Evolutionary conservation across 1,284 basidiomycete species (phyloP), one percentile per base, ranked within the genome.

Genomic region (Chalciporus sp.): DNA sequence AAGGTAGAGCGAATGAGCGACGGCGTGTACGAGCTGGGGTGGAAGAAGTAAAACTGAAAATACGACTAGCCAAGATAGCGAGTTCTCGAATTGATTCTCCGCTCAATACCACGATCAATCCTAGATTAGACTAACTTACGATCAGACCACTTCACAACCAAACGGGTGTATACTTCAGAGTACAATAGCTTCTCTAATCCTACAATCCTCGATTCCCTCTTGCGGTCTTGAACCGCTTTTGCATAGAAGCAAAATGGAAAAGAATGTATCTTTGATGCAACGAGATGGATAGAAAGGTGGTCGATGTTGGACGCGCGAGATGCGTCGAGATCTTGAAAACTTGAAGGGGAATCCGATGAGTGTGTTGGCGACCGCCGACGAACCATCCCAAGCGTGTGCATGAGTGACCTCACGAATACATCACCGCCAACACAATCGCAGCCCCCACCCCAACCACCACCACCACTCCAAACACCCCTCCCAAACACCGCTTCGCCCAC

Each of bases 401-500:
- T n/a, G n/a, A n/a, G 16, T 1, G 37, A 39, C 17, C 17, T 39
- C 37, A 39, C 37, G 37, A 39, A 39, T 17, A 39, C 37, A 27
- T 19, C 37, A 59, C 62, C 62, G 66, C 72, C 27, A 62, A 48
- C 14, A 63, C 57, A 14, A 73, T 26, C 0, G 56, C 65, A 35
- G 52, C 52, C 4, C 55, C 60, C 12, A 67, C 17, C 14, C 61
- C 64, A 16, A 40, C 59, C 2, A 60, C 37, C 2, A 58, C 39
- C 10, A 60, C 51, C 20, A 74, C 19, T 33, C 57, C 28, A 9
- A 67, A 12, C 12, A 76, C 50, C 2, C 62, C 61, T 51, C 61
- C 54, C 11, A 69, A 63, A 52, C 72, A 78, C 16, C 72, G 61
- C 56, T 60, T 63, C 1, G 75, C 77, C 77, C 77, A 79, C 47